Conservation (phyloP, 352 stramenopile species). For the Pythium aquatile region DNA sequence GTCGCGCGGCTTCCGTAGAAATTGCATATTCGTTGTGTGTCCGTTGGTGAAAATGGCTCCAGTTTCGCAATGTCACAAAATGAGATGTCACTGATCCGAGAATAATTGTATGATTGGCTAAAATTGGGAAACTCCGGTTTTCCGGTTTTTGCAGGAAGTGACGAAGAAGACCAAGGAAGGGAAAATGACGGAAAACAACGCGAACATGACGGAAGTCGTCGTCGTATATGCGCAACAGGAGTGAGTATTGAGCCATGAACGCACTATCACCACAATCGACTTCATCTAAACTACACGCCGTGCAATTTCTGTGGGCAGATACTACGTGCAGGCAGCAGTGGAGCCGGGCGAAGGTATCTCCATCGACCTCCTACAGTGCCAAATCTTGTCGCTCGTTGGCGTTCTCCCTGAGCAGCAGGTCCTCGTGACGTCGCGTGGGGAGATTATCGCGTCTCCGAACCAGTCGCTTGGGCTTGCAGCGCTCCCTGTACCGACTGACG, state of each 20-base stretch:
- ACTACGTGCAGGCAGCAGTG: conserved; percentile 37
- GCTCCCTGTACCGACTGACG: conserved; percentile 43
- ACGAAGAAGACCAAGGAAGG: neutral
- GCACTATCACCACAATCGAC: neutral
- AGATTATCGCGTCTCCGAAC: conserved; percentile 35
- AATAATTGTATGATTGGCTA: neutral
- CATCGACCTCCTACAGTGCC: conserved; percentile 64
- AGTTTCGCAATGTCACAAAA: neutral
- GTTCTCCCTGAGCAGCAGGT: conserved; percentile 57
- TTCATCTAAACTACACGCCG: neutral
- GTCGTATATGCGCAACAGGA: conserved; percentile 60
- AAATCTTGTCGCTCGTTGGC: conserved; percentile 66
- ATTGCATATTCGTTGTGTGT: conserved; percentile 19
- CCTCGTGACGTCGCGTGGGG: conserved; percentile 43
- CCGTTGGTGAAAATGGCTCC: conserved; percentile 11
- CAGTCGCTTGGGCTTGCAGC: conserved; percentile 24
- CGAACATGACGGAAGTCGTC: conserved; percentile 34
- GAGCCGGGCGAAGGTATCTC: conserved; percentile 29
- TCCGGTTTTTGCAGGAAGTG: neutral
- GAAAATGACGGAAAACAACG: conserved; percentile 5
- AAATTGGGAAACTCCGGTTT: neutral
- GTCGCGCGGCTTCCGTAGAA: conserved; percentile 18
- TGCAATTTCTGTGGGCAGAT: conserved; percentile 24
- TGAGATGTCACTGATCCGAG: neutral
- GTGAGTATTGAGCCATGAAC: conserved; percentile 30